phyloP scores from a whole-genome alignment of 257 asterid genomes.

The Solanum chmielewskii region DNA sequence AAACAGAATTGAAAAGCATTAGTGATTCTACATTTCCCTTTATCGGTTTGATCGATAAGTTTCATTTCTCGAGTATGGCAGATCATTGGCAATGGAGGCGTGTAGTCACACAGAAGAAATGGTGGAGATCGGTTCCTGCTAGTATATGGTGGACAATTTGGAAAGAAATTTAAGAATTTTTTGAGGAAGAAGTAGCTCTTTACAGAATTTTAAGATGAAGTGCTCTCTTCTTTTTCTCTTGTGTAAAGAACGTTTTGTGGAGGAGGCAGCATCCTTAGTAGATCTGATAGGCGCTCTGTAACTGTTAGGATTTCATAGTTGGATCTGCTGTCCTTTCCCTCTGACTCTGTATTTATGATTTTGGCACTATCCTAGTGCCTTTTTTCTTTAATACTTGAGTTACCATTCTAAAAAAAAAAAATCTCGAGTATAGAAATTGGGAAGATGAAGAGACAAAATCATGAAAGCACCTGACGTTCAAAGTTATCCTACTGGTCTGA shows the following conservation, averaged over 20 bases:
- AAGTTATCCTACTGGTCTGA: not conserved
- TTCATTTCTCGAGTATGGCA: not conserved
- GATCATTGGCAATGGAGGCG: not conserved
- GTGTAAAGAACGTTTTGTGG: not conserved
- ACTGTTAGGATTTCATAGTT: not conserved
- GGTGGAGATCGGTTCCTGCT: not conserved
- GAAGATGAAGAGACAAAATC: not conserved
- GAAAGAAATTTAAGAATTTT: not conserved
- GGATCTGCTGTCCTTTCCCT: not conserved
- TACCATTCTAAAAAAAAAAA: not conserved
- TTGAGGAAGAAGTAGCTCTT: not conserved
- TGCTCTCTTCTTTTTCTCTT: not conserved
- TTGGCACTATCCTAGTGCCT: not conserved
- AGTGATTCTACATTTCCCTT: not conserved
- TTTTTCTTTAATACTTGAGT: not conserved
- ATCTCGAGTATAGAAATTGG: not conserved
- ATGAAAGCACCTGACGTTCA: not conserved
- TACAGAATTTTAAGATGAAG: not conserved
- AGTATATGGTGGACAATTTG: not conserved
- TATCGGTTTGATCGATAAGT: not conserved
- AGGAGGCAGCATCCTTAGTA: not conserved
- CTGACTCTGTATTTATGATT: not conserved
- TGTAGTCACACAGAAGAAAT: not conserved
- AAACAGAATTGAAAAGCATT: not conserved
- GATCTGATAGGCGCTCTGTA: not conserved